Evolutionary conservation across 2,329 filamentous ascomycete genomes (phyloP).

Genomic region (Phaeoacremonium minimum): DNA sequence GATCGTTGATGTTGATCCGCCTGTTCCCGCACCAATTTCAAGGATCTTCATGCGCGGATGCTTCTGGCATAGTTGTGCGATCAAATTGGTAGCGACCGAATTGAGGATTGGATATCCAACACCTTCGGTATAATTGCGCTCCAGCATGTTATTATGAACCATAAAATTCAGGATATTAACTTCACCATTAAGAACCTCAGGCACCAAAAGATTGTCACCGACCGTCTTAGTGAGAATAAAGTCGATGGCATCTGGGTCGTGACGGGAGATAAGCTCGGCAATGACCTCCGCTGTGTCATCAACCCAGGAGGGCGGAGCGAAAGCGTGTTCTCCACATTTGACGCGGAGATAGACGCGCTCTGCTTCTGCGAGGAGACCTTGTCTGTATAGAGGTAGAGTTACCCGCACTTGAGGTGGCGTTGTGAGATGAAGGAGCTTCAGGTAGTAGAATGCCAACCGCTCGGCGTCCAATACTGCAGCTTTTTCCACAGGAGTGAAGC

Average conservation of each 20-base stretch:
- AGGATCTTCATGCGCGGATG: constrained; percentile 1
- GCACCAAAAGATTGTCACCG: no score
- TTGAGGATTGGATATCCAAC: background rate
- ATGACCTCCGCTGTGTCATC: background rate
- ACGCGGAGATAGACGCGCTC: background rate
- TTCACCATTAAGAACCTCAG: no score
- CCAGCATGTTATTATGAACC: background rate
- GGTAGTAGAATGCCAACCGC: background rate
- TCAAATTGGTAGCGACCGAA: background rate
- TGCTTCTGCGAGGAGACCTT: background rate
- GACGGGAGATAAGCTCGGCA: background rate
- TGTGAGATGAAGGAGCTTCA: background rate
- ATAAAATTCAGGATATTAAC: background rate
- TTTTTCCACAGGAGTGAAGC: background rate
- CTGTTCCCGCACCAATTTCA: constrained; percentile 3
- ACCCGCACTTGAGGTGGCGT: no score
- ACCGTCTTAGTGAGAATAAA: background rate
- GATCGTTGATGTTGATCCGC: constrained; percentile 13
- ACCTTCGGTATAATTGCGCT: background rate
- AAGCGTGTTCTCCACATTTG: background rate
- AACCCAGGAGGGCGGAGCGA: background rate
- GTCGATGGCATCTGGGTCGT: background rate
- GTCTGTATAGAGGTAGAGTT: no score
- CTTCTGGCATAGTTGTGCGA: background rate
- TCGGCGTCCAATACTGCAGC: background rate